Percentiles rank a stretch among this genome's conserved stretches.
Conservation (phyloP, 768 basidiomycete species). For the Lactarius sanguifluus region DNA sequence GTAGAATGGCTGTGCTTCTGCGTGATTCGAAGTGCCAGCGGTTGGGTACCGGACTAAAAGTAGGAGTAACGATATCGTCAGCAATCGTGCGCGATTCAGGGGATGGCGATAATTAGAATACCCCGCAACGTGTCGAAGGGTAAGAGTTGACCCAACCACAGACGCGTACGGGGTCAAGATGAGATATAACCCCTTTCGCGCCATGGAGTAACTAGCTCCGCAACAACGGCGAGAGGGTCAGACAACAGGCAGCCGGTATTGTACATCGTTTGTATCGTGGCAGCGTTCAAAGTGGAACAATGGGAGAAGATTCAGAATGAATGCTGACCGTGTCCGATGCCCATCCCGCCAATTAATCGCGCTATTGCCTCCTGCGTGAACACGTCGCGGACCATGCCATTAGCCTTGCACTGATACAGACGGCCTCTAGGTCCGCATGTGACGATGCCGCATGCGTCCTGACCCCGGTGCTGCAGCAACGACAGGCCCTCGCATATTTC, state of each 20-base stretch:
- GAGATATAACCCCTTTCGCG: neutral
- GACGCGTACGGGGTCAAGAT: no score
- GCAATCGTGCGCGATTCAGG: neutral
- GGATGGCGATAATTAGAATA: neutral
- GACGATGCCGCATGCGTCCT: constrained; percentile 97
- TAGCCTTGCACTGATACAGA: constrained; percentile 97
- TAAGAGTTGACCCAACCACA: no score
- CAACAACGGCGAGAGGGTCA: neutral
- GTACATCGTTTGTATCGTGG: neutral
- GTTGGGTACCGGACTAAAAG: constrained; percentile 91
- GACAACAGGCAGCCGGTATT: neutral
- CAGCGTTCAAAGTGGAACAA: neutral
- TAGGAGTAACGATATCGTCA: neutral
- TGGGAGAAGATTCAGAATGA: neutral
- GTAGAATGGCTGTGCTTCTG: constrained; percentile 99
- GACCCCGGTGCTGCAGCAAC: constrained; percentile 92
- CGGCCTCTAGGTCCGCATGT: constrained; percentile 95
- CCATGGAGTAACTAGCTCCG: no score
- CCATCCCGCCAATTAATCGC: constrained; percentile 90
- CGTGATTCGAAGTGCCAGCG: constrained; percentile 93
- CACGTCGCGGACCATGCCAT: constrained; percentile 98
- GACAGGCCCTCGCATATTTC: constrained; percentile 97
- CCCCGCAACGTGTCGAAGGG: no score
- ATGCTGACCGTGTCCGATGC: constrained; percentile 89
- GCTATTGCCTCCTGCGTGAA: constrained; percentile 80